Evolutionary conservation across 176 grass and related monocot genomes (phyloP), one percentile per base, ranked within the genome.

Genomic region (Oryza australiensis): DNA sequence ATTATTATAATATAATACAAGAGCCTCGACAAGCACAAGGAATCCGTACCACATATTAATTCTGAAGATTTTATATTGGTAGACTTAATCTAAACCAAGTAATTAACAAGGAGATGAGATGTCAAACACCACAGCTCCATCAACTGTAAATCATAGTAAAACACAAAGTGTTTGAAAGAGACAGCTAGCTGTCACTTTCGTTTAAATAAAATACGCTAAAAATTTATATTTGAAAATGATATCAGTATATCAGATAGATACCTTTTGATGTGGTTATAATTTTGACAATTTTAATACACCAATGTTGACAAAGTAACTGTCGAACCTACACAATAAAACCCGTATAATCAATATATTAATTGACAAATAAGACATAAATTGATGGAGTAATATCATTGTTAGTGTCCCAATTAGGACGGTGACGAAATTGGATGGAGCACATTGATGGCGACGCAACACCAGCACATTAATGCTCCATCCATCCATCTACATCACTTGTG

Each of bases 381-480:
- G n/a, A n/a, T n/a, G n/a, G n/a, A 46, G 51, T 9, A 22, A 5
- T 10, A 60, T 24, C 55, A n/a, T 60, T 60, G 55, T 60, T 60
- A 60, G n/a, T 60, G 55, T 60, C n/a, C n/a, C 2, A 60, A 60
- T 60, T 60, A 60, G 55, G 55, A 20, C 55, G n/a, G 24, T 60
- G 55, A 60, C n/a, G 7, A 60, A 16, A 3, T 1, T 16, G 8
- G n/a, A 10, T 60, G 55, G 55, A 60, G 55, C 13, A 23, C 55
- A 60, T 34, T 53, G 82, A 88, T 48, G 40, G 63, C 14, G 82
- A 85, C 87, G 32, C 40, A 30, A 18, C 76, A 84, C 82, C 76
- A 63, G 26, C 62, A n/a, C n/a, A n/a, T n/a, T n/a, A n/a, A 30
- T 6, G 24, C 59, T 30, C 18, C 1, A 70, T 64, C 70, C 9